Evolutionary conservation across 306 rosid genomes (phyloP), one percentile per base, ranked within the genome.

Genomic region (Leucaena leucocephala): DNA sequence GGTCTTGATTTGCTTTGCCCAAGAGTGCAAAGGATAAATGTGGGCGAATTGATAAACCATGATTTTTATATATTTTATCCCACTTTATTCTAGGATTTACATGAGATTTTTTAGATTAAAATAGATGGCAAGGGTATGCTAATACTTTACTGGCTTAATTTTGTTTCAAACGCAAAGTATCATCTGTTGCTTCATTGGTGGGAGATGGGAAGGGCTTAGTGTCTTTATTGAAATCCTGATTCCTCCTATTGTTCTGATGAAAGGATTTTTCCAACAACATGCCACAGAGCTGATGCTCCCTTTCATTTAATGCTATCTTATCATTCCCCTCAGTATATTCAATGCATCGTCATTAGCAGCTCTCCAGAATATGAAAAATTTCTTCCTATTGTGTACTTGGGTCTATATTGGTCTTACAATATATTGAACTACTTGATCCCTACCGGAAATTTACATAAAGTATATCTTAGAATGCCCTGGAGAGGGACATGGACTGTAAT

Each of bases 171-270:
- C 14, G 8, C 6, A 52, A 61, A 5, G 11, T n/a, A 54, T 4
- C 6, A 59, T 7, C 12, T 61, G 72, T 19, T 40, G n/a, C 52
- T 46, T 34, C 27, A 19, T 14, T 19, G 38, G 62, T 61, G 15
- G 38, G 59, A 44, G 36, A 15, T 4, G 69, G 44, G 19, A 62
- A 62, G 43, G 27, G 77, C 15, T 36, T 34, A 48, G 7, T 48
- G 5, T 17, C 52, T 35, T 35, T 9, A 35, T 19, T 4, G 54
- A 48, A 59, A 59, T 68, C 22, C n/a, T 48, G 42, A 62, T n/a
- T 66, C 76, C 78, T 69, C 50, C 76, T 22, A 61, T 71, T 58
- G 57, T 39, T 80, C 62, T 43, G 64, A 58, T 46, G n/a, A 15
- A 2, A 57, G 48, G 43, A 43, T 38, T 62, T 78, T 49, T 17